Conservation (phyloP, 2,329 filamentous ascomycete genomes). For the Thelonectria blattea region DNA sequence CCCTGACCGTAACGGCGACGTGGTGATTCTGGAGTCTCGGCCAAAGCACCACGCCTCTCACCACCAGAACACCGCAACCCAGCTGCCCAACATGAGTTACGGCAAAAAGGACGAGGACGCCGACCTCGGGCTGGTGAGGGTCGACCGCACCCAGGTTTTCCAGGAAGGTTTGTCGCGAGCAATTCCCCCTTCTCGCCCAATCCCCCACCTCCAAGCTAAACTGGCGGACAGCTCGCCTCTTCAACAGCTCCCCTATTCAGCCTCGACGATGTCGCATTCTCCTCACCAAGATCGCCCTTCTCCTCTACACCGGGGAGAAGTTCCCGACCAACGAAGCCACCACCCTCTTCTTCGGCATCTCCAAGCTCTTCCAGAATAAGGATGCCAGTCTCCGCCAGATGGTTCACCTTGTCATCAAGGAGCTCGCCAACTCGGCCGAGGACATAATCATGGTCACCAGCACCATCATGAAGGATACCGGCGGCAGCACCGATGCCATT, state of each 20-base stretch:
- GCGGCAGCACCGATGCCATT: conserved; percentile 90
- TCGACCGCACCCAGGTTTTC: conserved; percentile 97
- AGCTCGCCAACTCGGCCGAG: conserved; percentile 91
- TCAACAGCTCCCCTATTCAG: conserved; percentile 97
- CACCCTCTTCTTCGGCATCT: conserved; percentile 97
- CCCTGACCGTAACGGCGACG: conserved; percentile 47
- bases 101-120: conserved; percentile 99
- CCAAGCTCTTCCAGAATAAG: conserved; percentile 99
- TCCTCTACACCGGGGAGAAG: conserved; percentile 95
- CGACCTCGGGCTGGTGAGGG: conserved; percentile 91
- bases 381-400: conserved; percentile 97
- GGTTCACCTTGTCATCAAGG: conserved; percentile 98
- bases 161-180: conserved; percentile 80
- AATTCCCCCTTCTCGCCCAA: conserved; percentile 38
- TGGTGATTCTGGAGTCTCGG: conserved; percentile 46
- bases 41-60: conserved; percentile 44
- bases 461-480: conserved; percentile 99
- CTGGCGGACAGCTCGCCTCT: conserved; percentile 77
- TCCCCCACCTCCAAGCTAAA: conserved; percentile 45
- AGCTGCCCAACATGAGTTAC: conserved; percentile 80
- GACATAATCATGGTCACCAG: conserved; percentile 99
- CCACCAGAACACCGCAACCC: conserved; percentile 42
- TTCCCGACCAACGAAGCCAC: conserved; percentile 98
- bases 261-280: conserved; percentile 97
- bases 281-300: conserved; percentile 93